These are phyloP conservation scores for Chaetomiaceae sp. DNA, from an alignment of 2,329 filamentous ascomycete genomes.

Conservation along the genomic window DNA sequence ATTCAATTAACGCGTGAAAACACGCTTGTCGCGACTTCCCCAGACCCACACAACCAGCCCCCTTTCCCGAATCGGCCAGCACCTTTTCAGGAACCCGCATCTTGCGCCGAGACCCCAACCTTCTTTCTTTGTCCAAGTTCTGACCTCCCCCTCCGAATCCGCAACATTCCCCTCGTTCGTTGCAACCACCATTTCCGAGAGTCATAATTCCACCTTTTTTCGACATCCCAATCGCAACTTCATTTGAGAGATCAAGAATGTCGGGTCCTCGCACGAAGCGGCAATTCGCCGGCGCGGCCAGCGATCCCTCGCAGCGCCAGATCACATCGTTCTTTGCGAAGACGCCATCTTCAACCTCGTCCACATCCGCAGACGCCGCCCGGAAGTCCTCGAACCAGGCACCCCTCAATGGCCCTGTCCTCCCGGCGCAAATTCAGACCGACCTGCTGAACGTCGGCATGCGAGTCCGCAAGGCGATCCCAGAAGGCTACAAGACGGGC, in stretches of 20 bases:
- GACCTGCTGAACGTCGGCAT: conserved; percentile 90
- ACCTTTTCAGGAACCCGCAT: not conserved
- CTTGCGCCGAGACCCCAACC: not conserved
- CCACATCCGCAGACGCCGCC: conserved; percentile 35
- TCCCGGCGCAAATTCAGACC: conserved; percentile 67
- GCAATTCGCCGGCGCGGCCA: conserved; percentile 56
- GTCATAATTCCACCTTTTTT: not conserved
- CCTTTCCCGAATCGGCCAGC: not conserved
- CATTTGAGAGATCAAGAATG: conserved; percentile 35
- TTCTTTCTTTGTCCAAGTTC: not conserved
- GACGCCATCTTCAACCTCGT: conserved; percentile 16
- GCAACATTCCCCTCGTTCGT: too few relatives aligned
- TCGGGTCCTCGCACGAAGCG: conserved; percentile 55
- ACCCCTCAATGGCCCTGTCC: conserved; percentile 35
- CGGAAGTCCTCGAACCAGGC: conserved; percentile 27
- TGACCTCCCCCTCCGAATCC: not conserved
- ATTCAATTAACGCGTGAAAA: conserved; percentile 24
- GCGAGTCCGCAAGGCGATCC: conserved; percentile 87
- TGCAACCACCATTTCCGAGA: not conserved
- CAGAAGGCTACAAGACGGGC: conserved; percentile 88
- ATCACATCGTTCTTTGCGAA: conserved; percentile 60
- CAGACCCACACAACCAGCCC: not conserved
- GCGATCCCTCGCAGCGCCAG: conserved; percentile 55
- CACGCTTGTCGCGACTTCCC: conserved; percentile 21
- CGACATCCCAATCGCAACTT: not conserved